Percentiles rank a stretch among this genome's conserved stretches.
phyloP scores from a whole-genome alignment of 352 stramenopile genomes.

The Phytophthora cactorum region DNA sequence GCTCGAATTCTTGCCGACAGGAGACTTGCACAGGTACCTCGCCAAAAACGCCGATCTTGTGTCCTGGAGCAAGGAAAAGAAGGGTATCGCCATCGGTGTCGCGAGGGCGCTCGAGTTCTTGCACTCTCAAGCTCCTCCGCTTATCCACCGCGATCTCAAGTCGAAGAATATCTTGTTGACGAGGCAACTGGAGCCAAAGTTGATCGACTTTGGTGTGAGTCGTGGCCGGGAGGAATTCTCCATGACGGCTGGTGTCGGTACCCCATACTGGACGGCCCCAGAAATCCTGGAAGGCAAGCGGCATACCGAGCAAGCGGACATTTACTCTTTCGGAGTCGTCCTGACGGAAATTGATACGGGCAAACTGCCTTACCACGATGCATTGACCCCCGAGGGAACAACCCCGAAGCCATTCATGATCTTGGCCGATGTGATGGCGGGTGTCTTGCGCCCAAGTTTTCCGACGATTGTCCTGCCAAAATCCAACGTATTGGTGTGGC shows the following conservation, averaged over 20 bases:
- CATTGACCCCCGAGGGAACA: background rate
- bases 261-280: slow-evolving; percentile 24
- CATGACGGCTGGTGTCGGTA: slow-evolving; percentile 22
- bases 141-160: background rate
- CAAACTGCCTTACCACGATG: background rate
- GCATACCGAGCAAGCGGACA: slow-evolving; percentile 35
- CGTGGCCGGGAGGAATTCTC: slow-evolving; percentile 24
- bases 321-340: slow-evolving; percentile 7
- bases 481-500: background rate
- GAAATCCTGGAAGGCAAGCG: slow-evolving; percentile 30
- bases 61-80: slow-evolving; percentile 33
- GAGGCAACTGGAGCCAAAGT: slow-evolving; percentile 57
- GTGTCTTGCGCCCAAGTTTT: background rate
- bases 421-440: background rate
- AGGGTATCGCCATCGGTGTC: slow-evolving; percentile 37
- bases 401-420: background rate
- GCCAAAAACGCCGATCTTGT: slow-evolving; percentile 14
- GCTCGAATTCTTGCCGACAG: slow-evolving; percentile 42
- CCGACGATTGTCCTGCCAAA: background rate
- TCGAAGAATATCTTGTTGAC: slow-evolving; percentile 57
- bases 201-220: slow-evolving; percentile 48
- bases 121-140: slow-evolving; percentile 17
- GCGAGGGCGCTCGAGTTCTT: slow-evolving; percentile 37
- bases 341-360: background rate
- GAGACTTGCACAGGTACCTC: slow-evolving; percentile 44